Base-by-base conservation (phyloP, 1,284 basidiomycete species). In the Cryptococcus depauperatus region DNA sequence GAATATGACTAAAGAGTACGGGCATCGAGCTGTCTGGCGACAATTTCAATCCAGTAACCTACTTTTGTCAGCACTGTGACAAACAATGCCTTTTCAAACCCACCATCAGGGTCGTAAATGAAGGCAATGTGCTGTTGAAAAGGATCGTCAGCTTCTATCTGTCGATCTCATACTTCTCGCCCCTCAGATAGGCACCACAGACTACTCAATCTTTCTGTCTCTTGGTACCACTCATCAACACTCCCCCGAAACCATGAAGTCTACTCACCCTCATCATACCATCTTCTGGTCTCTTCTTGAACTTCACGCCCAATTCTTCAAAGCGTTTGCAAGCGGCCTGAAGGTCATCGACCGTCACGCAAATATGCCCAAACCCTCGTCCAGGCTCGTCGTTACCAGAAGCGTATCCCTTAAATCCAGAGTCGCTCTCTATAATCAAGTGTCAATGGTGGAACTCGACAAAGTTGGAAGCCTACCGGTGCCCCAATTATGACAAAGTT, bases 401-500 rank as follows among this genome's bases (percentile, higher is more conserved):
- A 11, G 80, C 76, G 68, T 93, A 92, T 35, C 85, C 85, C 59
- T 79, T 66, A 75, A 91, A 92, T 51, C 72, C 69, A 48, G 80
- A 58, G 68, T 93, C 85, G 51, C 68, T 73, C 70, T 93, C 66
- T 67, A 51, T 7, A 35, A 34, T 37, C 23, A 22, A 11, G 13
- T 4, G 7, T 37, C 7, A 32, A 4, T 11, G 22, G 9, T 22
- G 27, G 22, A 19, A 11, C 18, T 7, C 29, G 8, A 21, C n/a
- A 27, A 16, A 25, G 11, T 28, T 10, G 13, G 29, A 14, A 16
- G 56, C 63, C 39, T 43, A 67, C 64, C 89, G 38, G 90, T 92
- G 47, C 89, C 87, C 66, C 86, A 84, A 74, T 91, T 91, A 73
- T 87, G 83, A 9, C 85, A 89, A 40, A 92, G 77, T 69, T 92